Percentiles rank a stretch among this genome's conserved stretches.
Conservation (phyloP, 495 filamentous ascomycete species). For the Opeltia flavorubescens region DNA sequence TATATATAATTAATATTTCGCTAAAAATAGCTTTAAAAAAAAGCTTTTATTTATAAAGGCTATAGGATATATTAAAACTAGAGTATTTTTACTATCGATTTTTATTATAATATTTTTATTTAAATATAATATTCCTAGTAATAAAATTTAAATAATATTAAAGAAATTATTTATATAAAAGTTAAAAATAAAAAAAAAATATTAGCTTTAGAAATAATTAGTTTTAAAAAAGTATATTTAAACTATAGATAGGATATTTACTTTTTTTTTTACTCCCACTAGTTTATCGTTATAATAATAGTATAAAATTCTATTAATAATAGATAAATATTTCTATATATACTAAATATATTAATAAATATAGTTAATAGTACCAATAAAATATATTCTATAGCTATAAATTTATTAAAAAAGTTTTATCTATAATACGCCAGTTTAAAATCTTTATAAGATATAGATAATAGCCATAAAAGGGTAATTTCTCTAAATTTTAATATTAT, state of each 20-base stretch:
- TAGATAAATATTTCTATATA: constrained; percentile 3
- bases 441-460: no score
- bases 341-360: constrained; percentile 3
- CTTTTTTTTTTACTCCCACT: not conserved
- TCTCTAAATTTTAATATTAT: no score
- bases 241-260: not conserved
- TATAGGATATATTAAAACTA: not conserved
- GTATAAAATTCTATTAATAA: not conserved
- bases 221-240: not conserved
- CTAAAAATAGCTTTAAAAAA: not conserved
- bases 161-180: not conserved
- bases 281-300: not conserved
- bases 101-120: not conserved
- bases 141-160: not conserved
- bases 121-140: not conserved
- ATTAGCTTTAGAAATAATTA: not conserved
- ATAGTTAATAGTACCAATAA: constrained; percentile 1
- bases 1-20: no score
- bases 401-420: no score
- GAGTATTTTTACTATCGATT: not conserved
- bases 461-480: no score
- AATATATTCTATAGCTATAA: no score
- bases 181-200: not conserved
- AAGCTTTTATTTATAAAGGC: not conserved
- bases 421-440: no score